Evolutionary conservation across 2,329 filamentous ascomycete genomes (phyloP).

Genomic region (Clathrospora elynae): DNA sequence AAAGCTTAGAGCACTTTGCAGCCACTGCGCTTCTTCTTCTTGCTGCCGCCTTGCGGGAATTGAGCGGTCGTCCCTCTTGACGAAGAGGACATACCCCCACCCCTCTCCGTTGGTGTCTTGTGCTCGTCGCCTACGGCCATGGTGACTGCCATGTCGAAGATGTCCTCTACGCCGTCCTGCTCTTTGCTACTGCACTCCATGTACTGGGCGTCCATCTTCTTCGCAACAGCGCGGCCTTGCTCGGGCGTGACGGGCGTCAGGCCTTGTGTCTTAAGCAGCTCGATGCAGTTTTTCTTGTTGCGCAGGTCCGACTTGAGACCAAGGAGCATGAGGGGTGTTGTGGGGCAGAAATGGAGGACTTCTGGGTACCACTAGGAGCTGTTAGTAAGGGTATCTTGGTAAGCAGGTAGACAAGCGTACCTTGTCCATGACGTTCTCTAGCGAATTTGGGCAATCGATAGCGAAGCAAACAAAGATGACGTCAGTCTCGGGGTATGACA

Average conservation of each 20-base stretch:
- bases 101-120: conserved; percentile 35
- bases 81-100: conserved; percentile 13
- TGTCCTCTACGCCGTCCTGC: conserved; percentile 93
- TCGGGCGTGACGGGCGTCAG: conserved; percentile 91
- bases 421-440: conserved; percentile 99
- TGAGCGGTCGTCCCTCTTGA: conserved; percentile 26
- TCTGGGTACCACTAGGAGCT: conserved; percentile 91
- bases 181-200: conserved; percentile 99
- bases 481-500: conserved; percentile 98
- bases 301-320: conserved; percentile 97
- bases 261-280: conserved; percentile 97
- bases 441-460: conserved; percentile 96
- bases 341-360: conserved; percentile 98
- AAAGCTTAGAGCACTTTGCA: conserved; percentile 48
- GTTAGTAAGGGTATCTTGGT: conserved; percentile 31
- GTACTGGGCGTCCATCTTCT: conserved; percentile 93
- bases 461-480: conserved; percentile 98
- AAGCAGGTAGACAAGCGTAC: conserved; percentile 60
- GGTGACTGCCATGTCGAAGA: conserved; percentile 90
- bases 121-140: conserved; percentile 79
- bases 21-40: conserved; percentile 48
- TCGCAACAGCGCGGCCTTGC: conserved; percentile 84
- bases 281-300: conserved; percentile 93
- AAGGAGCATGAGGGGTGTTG: conserved; percentile 92
- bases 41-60: conserved; percentile 35